phyloP scores from a whole-genome alignment of 2,329 filamentous ascomycete species.

The Phyllosticta paracitricarpa region DNA sequence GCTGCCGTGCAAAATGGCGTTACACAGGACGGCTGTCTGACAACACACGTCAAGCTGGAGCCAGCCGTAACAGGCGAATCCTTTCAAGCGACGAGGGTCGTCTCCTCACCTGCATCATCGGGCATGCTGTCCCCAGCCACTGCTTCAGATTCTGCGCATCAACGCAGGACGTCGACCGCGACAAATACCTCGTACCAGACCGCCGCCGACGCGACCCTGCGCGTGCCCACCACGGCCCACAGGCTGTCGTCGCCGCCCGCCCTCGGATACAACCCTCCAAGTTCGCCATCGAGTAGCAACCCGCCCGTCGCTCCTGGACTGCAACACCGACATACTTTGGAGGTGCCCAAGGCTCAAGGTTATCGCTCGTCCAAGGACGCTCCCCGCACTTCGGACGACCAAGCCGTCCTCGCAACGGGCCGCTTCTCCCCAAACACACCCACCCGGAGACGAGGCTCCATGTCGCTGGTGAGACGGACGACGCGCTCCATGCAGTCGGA shows the following conservation, averaged over 20 bases:
- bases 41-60: constrained; percentile 28
- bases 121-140: neutral
- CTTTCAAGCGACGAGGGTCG: neutral
- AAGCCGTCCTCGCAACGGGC: constrained; percentile 60
- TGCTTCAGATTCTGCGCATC: neutral
- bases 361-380: constrained; percentile 59
- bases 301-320: constrained; percentile 46
- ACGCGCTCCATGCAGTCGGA: constrained; percentile 84
- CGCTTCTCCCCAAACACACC: constrained; percentile 67
- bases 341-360: constrained; percentile 64
- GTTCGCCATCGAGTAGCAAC: constrained; percentile 28
- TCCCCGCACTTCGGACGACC: constrained; percentile 30
- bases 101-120: neutral
- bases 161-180: constrained; percentile 18
- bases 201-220: constrained; percentile 23
- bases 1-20: constrained; percentile 28
- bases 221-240: constrained; percentile 25
- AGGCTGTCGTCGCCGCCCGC: constrained; percentile 55
- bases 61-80: constrained; percentile 19
- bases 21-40: constrained; percentile 24
- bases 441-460: constrained; percentile 64
- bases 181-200: constrained; percentile 15
- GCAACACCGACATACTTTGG: constrained; percentile 77
- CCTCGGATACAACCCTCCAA: constrained; percentile 32
- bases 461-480: constrained; percentile 67